Conservation (phyloP, 2,329 filamentous ascomycete genomes). For the Beauveria rudraprayagi region DNA sequence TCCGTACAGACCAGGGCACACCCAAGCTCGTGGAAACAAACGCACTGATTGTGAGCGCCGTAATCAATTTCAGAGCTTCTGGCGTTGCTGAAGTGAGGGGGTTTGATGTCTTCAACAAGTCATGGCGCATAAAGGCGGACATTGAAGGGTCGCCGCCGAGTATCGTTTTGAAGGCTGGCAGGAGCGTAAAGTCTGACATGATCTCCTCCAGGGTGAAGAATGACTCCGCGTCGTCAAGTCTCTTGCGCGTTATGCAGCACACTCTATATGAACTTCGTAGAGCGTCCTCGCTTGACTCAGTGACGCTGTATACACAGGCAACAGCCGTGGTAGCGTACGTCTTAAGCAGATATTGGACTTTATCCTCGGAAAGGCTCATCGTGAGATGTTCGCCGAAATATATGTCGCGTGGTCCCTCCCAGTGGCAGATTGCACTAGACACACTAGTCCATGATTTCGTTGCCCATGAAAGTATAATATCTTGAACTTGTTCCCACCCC, state of each 20-base stretch:
- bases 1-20: conserved; percentile 41
- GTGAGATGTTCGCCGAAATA: conserved; percentile 55
- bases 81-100: conserved; percentile 53
- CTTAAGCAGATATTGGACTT: not conserved
- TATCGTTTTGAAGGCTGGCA: conserved; percentile 24
- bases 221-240: conserved; percentile 51
- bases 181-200: conserved; percentile 33
- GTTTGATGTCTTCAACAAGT: conserved; percentile 53
- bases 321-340: conserved; percentile 24
- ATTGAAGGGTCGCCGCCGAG: conserved; percentile 19
- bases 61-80: conserved; percentile 49
- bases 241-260: conserved; percentile 7
- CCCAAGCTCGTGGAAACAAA: conserved; percentile 46
- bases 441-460: conserved; percentile 52
- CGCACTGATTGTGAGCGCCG: conserved; percentile 55
- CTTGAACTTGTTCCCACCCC: conserved; percentile 62
- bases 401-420: conserved; percentile 65
- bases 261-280: conserved; percentile 11
- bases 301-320: conserved; percentile 7
- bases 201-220: conserved; percentile 43
- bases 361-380: conserved; percentile 48
- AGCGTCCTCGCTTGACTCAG: conserved; percentile 2
- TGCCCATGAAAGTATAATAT: conserved; percentile 58
- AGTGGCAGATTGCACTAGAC: conserved; percentile 57
- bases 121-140: conserved; percentile 25